These are phyloP conservation scores for Fusarium praegraminearum DNA, from an alignment of 2,329 filamentous ascomycete genomes.

Conservation along the genomic window DNA sequence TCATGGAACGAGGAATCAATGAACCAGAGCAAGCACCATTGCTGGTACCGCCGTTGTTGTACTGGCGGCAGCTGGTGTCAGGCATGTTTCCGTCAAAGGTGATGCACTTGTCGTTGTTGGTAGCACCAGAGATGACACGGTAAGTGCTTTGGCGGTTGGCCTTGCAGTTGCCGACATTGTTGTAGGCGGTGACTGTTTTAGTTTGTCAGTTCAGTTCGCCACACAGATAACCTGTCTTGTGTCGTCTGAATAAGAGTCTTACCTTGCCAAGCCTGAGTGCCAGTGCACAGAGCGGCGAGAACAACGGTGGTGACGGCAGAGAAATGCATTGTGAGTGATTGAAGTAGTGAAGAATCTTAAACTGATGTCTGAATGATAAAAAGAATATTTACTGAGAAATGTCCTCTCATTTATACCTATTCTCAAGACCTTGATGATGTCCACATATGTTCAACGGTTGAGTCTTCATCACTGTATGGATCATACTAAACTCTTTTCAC, in stretches of 20 bases:
- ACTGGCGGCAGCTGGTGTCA: background rate
- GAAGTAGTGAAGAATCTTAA: background rate
- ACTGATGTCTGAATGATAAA: background rate
- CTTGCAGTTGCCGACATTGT: background rate
- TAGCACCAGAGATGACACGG: background rate
- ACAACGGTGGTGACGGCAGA: background rate
- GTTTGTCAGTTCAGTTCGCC: background rate
- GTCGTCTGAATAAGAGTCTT: rapidly evolving
- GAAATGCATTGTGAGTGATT: background rate
- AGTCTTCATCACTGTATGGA: too few species aligned
- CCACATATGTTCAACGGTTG: background rate
- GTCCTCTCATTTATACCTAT: background rate
- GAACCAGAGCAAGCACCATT: background rate
- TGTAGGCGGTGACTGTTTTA: background rate
- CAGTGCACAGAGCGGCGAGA: background rate
- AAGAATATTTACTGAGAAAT: background rate
- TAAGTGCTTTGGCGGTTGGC: background rate
- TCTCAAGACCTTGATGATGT: too few species aligned
- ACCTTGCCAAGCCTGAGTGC: background rate
- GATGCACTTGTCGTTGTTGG: background rate
- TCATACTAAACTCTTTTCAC: too few species aligned
- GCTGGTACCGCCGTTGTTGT: background rate
- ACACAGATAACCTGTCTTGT: rapidly evolving
- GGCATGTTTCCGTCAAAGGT: background rate
- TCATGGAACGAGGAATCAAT: background rate